These are phyloP conservation scores for Lycium barbarum DNA, from an alignment of 257 asterid genomes.

Conservation along the genomic window DNA sequence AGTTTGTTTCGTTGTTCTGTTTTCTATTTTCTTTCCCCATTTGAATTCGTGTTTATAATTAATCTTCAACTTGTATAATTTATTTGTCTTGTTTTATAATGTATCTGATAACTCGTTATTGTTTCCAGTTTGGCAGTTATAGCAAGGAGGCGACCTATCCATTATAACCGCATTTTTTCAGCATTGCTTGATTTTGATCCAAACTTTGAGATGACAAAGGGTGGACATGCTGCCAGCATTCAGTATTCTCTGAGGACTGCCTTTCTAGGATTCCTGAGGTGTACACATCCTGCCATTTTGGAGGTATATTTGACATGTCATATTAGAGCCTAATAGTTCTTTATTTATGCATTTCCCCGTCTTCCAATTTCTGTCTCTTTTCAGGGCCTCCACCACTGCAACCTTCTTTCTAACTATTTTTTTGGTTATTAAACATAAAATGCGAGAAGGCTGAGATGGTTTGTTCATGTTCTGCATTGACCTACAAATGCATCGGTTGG, in stretches of 20 bases:
- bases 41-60: not conserved
- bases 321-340: constrained; percentile 34
- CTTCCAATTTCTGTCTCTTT: not conserved
- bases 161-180: constrained; percentile 65
- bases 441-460: not conserved
- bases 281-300: constrained; percentile 69
- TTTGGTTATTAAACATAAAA: not conserved
- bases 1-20: not conserved
- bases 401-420: not conserved
- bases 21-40: not conserved
- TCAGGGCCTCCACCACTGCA: not conserved
- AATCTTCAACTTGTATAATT: constrained; percentile 14
- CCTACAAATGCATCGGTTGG: not conserved
- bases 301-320: constrained; percentile 63
- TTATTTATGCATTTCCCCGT: constrained; percentile 22
- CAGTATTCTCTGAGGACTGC: constrained; percentile 93
- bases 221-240: constrained; percentile 76
- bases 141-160: constrained; percentile 80
- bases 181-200: constrained; percentile 77
- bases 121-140: constrained; percentile 86
- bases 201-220: constrained; percentile 62
- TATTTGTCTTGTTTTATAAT: constrained; percentile 5
- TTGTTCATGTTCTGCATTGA: not conserved
- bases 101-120: constrained; percentile 18
- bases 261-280: constrained; percentile 88